phyloP scores from a whole-genome alignment of 305 asterid genomes.

The Fraxinus ornus region DNA sequence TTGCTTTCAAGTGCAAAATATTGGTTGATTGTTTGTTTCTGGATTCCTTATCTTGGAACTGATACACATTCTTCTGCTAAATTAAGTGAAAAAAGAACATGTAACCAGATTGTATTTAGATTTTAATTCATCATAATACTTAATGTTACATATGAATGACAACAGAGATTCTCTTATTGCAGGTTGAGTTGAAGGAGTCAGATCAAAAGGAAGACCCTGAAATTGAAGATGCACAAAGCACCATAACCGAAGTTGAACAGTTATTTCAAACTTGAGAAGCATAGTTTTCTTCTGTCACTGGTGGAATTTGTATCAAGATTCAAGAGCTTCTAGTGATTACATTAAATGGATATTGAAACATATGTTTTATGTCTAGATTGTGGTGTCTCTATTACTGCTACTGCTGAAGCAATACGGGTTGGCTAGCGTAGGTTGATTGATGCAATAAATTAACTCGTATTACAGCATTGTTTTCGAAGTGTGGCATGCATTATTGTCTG shows the following conservation, averaged over 20 bases:
- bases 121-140: background rate
- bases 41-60: constrained; percentile 5
- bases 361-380: background rate
- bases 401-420: background rate
- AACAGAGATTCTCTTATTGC: constrained; percentile 14
- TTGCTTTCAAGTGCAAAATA: background rate
- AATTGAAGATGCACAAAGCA: constrained; percentile 64
- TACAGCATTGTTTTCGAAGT: too few relatives aligned
- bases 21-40: background rate
- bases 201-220: constrained; percentile 59
- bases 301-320: constrained; percentile 3
- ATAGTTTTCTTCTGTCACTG: constrained; percentile 15
- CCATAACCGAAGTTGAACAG: constrained; percentile 57
- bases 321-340: constrained; percentile 10
- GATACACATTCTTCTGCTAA: background rate
- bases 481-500: too few relatives aligned
- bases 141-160: background rate
- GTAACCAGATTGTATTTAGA: background rate
- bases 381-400: background rate
- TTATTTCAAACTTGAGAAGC: constrained; percentile 46
- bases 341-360: background rate
- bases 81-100: background rate
- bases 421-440: too few relatives aligned
- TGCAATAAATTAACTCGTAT: too few relatives aligned
- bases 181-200: constrained; percentile 75